Evolutionary conservation across 768 basidiomycete genomes (phyloP).

Genomic region (Guyanaporus albipodus): DNA sequence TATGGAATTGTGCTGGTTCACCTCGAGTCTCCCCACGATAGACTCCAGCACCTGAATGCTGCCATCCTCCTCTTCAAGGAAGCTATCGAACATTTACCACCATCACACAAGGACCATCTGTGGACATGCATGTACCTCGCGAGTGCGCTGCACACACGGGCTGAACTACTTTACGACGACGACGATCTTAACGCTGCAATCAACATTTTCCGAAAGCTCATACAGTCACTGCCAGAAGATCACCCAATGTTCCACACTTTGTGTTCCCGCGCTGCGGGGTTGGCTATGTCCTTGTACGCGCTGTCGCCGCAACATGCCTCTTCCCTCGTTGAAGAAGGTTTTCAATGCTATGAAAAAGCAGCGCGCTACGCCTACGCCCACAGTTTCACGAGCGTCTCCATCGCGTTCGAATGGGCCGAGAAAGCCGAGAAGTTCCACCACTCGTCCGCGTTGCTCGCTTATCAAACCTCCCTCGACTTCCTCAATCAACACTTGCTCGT

Average conservation of each 20-base stretch:
- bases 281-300: background rate
- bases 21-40: conserved; percentile 4
- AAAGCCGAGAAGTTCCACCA: conserved; percentile 9
- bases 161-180: background rate
- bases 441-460: conserved; percentile 21
- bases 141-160: conserved; percentile 1
- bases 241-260: background rate
- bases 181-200: conserved; percentile 1
- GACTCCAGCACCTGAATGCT: background rate
- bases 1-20: conserved; percentile 10
- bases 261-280: background rate
- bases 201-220: background rate
- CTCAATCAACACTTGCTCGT: conserved; percentile 19
- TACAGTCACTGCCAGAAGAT: conserved; percentile 7
- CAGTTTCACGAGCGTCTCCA: conserved; percentile 6
- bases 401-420: conserved; percentile 15
- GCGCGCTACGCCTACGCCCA: conserved; percentile 1
- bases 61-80: conserved; percentile 12
- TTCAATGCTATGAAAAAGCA: conserved; percentile 13
- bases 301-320: background rate
- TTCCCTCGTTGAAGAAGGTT: conserved; percentile 8
- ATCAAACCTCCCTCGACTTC: conserved; percentile 13
- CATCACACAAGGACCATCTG: conserved; percentile 9
- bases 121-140: background rate
- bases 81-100: conserved; percentile 6